These are phyloP conservation scores for Fraxinus cuspidata DNA, from an alignment of 257 asterid genomes.

Conservation along the genomic window DNA sequence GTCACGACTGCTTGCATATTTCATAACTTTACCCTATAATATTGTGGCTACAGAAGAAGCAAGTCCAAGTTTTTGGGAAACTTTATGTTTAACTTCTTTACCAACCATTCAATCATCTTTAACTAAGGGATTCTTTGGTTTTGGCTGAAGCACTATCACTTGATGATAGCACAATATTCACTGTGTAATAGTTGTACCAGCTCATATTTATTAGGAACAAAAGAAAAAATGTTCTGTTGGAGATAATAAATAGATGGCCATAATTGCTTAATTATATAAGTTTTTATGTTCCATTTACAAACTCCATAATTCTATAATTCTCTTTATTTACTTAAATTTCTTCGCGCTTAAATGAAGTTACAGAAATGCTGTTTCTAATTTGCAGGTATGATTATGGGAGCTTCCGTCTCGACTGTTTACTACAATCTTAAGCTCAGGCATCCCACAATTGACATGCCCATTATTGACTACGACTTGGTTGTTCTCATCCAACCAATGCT, in stretches of 20 bases:
- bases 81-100: not conserved
- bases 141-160: not conserved
- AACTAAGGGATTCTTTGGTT: not conserved
- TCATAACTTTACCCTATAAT: not conserved
- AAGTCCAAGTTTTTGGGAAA: not conserved
- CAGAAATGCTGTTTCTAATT: conserved; percentile 21
- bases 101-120: not conserved
- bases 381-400: conserved; percentile 99
- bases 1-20: too few relatives aligned
- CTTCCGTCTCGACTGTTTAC: conserved; percentile 84
- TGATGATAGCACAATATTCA: not conserved
- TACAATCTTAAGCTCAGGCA: conserved; percentile 88
- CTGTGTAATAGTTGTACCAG: not conserved
- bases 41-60: not conserved
- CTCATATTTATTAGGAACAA: not conserved
- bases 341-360: not conserved
- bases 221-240: not conserved
- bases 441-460: conserved; percentile 91
- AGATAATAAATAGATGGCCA: not conserved
- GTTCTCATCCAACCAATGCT: conserved; percentile 98
- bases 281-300: not conserved
- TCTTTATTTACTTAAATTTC: not conserved
- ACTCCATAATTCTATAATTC: not conserved
- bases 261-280: not conserved
- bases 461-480: conserved; percentile 93